A percentile compares a stretch with the other conserved stretches of the same genome.
Conservation (phyloP, 805 yeast genomes). For the Hanseniaspora lindneri region DNA sequence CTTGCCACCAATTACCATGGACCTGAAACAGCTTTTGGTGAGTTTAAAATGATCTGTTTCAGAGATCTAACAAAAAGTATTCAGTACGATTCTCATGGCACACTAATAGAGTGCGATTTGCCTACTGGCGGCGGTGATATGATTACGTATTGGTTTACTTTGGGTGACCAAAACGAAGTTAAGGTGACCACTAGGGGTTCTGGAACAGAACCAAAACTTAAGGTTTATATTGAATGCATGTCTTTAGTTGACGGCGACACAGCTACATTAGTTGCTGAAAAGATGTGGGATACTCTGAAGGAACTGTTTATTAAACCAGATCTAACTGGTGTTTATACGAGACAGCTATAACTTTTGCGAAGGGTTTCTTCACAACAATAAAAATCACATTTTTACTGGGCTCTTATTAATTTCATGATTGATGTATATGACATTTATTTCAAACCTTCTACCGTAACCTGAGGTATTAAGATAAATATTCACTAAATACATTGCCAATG, state of each 20-base stretch:
- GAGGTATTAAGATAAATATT: too few species aligned
- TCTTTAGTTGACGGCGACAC: constrained; percentile 33
- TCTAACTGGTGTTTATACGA: constrained; percentile 30
- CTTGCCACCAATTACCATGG: background rate
- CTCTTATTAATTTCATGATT: too few species aligned
- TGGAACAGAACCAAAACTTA: constrained; percentile 92
- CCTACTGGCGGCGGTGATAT: constrained; percentile 76
- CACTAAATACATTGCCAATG: too few species aligned
- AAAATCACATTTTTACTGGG: too few species aligned
- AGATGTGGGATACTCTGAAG: constrained; percentile 54
- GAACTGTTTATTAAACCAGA: constrained; percentile 62
- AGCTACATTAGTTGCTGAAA: constrained; percentile 43
- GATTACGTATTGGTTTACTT: constrained; percentile 54
- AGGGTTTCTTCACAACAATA: too few species aligned
- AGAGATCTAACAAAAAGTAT: constrained; percentile 76
- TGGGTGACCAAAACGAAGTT: constrained; percentile 22
- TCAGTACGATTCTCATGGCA: constrained; percentile 47
- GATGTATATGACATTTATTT: too few species aligned
- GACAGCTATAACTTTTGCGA: constrained; percentile 9
- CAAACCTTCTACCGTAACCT: too few species aligned
- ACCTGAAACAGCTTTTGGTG: background rate
- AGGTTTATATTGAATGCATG: constrained; percentile 63
- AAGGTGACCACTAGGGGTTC: constrained; percentile 77
- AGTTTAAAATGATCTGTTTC: constrained; percentile 49
- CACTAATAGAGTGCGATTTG: constrained; percentile 38